These are phyloP conservation scores for Flaveria floridana DNA, from an alignment of 140 eudicot genomes.

Conservation along the genomic window DNA sequence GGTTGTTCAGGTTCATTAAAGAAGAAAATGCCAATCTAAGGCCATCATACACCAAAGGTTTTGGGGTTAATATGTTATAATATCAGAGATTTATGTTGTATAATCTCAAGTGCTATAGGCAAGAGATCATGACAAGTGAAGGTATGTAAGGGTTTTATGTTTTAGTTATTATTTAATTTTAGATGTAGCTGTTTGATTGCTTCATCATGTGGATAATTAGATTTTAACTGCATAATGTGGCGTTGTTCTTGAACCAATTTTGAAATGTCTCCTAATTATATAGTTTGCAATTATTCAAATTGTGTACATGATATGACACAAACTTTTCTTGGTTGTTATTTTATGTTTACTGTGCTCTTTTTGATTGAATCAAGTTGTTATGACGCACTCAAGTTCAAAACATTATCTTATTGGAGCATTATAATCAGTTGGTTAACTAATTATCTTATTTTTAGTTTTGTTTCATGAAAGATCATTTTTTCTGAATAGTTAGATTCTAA, in stretches of 20 bases:
- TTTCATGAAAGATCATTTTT: too few species aligned
- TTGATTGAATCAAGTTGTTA: neutral
- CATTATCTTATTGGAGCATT: neutral
- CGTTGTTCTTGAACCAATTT: neutral
- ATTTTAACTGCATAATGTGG: neutral
- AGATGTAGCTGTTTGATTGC: neutral
- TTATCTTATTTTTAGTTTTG: too few species aligned
- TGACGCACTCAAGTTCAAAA: neutral
- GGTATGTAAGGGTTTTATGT: neutral
- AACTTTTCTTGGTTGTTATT: neutral
- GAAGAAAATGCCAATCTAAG: too few species aligned
- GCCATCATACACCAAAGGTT: too few species aligned
- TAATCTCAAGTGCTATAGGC: neutral
- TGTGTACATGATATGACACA: neutral
- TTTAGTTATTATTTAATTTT: neutral
- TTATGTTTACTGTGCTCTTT: neutral
- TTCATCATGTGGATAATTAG: neutral
- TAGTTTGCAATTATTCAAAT: neutral
- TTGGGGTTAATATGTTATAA: too few species aligned
- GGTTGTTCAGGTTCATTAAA: too few species aligned
- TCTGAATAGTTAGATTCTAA: neutral
- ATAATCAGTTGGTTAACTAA: neutral
- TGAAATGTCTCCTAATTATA: slow-evolving; percentile 7
- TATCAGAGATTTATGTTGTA: too few species aligned
- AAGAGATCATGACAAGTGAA: neutral